Evolutionary conservation across 768 basidiomycete genomes (phyloP).

Genomic region (Sporobolomyces roseus): DNA sequence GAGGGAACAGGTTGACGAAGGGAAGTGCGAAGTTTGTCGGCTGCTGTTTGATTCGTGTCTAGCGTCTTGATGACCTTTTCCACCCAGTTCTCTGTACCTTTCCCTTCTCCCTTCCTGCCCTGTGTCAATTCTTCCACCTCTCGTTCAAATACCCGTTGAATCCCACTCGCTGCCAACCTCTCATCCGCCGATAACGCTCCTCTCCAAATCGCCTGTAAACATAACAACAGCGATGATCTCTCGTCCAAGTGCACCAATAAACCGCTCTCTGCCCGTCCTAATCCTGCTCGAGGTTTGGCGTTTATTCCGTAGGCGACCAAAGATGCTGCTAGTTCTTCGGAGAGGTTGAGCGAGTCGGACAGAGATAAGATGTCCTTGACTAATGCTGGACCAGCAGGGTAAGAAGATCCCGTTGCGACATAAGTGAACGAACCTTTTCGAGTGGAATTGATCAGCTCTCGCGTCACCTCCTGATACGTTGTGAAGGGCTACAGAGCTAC

Average conservation of each 20-base stretch:
- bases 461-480: no score
- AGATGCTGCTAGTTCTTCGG: conserved; percentile 70
- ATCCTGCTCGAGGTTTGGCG: conserved; percentile 60
- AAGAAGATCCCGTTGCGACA: conserved; percentile 41
- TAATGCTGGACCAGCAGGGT: conserved; percentile 66
- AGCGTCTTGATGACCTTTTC: conserved; percentile 41
- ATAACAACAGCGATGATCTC: conserved; percentile 18
- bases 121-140: conserved; percentile 39
- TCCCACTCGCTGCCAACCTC: conserved; percentile 26
- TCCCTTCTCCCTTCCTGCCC: conserved; percentile 28
- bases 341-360: conserved; percentile 72
- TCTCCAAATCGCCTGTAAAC: conserved; percentile 35
- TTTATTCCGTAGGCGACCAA: conserved; percentile 56
- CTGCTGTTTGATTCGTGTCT: conserved; percentile 37
- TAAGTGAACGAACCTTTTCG: conserved; percentile 39
- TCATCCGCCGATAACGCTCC: conserved; percentile 36
- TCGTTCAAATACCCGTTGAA: conserved; percentile 29
- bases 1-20: conserved; percentile 10
- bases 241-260: conserved; percentile 39
- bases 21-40: conserved; percentile 20
- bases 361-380: conserved; percentile 78
- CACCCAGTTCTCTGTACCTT: conserved; percentile 35
- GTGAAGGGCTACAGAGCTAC: neutral
- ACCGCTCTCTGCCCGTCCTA: conserved; percentile 45
- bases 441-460: neutral